These are phyloP conservation scores for Lodderomyces beijingensis DNA, from an alignment of 1,139 yeast genomes.

Conservation along the genomic window DNA sequence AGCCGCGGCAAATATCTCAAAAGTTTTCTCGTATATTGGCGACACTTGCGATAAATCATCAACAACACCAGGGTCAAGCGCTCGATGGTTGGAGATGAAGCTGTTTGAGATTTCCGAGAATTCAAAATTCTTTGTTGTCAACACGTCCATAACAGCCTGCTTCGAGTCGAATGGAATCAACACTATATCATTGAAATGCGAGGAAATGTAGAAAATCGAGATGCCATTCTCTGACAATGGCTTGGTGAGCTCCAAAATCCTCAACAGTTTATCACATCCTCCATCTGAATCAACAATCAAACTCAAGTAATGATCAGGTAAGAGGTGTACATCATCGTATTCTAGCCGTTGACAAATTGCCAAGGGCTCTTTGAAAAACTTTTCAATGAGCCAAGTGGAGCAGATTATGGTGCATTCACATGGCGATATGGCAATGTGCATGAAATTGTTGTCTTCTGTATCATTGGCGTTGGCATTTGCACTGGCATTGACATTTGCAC, in stretches of 20 bases:
- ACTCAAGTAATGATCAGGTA: slow-evolving; percentile 46
- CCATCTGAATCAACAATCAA: slow-evolving; percentile 65
- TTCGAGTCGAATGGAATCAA: slow-evolving; percentile 48
- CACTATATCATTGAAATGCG: slow-evolving; percentile 67
- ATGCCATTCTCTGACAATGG: slow-evolving; percentile 58
- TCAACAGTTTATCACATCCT: slow-evolving; percentile 45
- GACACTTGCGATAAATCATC: slow-evolving; percentile 1
- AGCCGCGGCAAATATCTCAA: slow-evolving; percentile 36
- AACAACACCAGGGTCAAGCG: no score
- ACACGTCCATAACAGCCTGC: slow-evolving; percentile 40
- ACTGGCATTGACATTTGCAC: neutral
- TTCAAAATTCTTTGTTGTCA: slow-evolving; percentile 40
- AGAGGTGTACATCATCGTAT: slow-evolving; percentile 35
- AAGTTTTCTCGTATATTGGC: slow-evolving; percentile 20
- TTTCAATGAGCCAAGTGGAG: slow-evolving; percentile 30
- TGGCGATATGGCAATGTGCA: slow-evolving; percentile 56
- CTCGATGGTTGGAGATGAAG: slow-evolving; percentile 18
- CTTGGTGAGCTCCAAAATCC: slow-evolving; percentile 55
- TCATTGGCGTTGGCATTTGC: slow-evolving; percentile 15
- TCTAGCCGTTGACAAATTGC: slow-evolving; percentile 22
- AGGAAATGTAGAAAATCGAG: slow-evolving; percentile 58
- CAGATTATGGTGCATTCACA: slow-evolving; percentile 54
- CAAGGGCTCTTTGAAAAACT: slow-evolving; percentile 36
- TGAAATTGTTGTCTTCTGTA: slow-evolving; percentile 30
- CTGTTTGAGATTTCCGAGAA: slow-evolving; percentile 41